A percentile compares a stretch with the other conserved stretches of the same genome.
phyloP scores from a whole-genome alignment of 129 eudicot species.

The Pittosporum tobira region DNA sequence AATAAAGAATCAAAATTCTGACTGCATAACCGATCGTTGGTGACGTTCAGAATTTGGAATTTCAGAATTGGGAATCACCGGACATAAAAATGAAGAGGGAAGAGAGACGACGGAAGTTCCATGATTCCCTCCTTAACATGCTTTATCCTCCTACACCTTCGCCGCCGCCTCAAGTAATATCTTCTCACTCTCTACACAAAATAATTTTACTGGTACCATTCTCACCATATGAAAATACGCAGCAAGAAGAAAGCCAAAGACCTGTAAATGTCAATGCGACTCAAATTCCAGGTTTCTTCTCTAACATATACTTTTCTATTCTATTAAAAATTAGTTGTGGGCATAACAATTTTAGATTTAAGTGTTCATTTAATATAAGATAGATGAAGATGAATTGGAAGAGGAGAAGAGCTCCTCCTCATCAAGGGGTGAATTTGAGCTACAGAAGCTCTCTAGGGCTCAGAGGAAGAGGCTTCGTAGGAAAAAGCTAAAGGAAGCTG shows the following conservation, averaged over 20 bases:
- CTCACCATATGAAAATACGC: background rate
- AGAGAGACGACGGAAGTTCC: constrained; percentile 42
- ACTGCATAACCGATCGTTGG: too few species aligned
- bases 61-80: too few species aligned
- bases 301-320: background rate
- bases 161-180: constrained; percentile 13
- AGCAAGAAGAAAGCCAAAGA: constrained; percentile 2
- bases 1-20: too few species aligned
- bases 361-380: too few species aligned
- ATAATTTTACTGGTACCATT: background rate
- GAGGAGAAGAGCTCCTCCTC: constrained; percentile 17
- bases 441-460: constrained; percentile 55
- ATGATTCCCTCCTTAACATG: constrained; percentile 48
- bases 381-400: constrained; percentile 21
- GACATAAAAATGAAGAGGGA: constrained; percentile 31
- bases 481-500: constrained; percentile 55
- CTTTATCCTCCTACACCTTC: constrained; percentile 53
- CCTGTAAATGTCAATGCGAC: background rate
- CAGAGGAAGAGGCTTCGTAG: constrained; percentile 65
- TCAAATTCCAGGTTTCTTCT: background rate
- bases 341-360: too few species aligned
- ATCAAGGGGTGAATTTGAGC: constrained; percentile 20
- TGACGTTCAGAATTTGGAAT: too few species aligned
- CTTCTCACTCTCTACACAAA: background rate
- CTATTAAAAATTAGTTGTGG: background rate